Percentiles rank a stretch among this genome's conserved stretches.
Conservation (phyloP, 2,329 filamentous ascomycete species). For the Ophiostoma fasciatum region DNA sequence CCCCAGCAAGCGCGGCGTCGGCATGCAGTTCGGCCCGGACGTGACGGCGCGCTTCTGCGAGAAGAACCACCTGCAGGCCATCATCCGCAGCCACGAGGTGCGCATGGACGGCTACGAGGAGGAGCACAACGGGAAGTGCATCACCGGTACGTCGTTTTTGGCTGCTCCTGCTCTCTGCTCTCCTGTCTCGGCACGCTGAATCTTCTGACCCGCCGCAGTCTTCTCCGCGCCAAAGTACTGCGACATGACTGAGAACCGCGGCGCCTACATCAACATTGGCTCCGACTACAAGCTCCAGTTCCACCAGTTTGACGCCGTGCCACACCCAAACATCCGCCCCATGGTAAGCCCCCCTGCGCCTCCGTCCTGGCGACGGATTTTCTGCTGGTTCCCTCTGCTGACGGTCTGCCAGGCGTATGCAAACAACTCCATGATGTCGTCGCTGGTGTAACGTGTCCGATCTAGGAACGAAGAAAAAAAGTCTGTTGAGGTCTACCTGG, state of each 20-base stretch:
- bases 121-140: conserved; percentile 89
- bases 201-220: conserved; percentile 37
- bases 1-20: conserved; percentile 91
- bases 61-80: conserved; percentile 81
- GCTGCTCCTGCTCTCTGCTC: neutral
- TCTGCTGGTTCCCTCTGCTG: too few relatives aligned
- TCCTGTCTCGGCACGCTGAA: neutral
- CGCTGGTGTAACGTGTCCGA: conserved; percentile 55
- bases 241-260: conserved; percentile 94
- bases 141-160: conserved; percentile 50
- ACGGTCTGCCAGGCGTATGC: conserved; percentile 84
- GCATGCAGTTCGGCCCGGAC: conserved; percentile 92
- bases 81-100: conserved; percentile 95
- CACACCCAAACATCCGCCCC: conserved; percentile 86
- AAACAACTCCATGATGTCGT: conserved; percentile 65
- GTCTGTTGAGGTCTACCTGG: too few relatives aligned
- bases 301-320: conserved; percentile 90
- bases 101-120: conserved; percentile 99
- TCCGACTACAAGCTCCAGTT: conserved; percentile 83
- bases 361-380: too few relatives aligned
- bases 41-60: conserved; percentile 95
- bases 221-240: conserved; percentile 98
- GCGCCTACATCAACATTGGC: conserved; percentile 94
- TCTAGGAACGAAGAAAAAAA: neutral
- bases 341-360: conserved; percentile 55